Evolutionary conservation across 305 asterid species (phyloP), one percentile per base, ranked within the genome.

Genomic region (Ilex paraguariensis): DNA sequence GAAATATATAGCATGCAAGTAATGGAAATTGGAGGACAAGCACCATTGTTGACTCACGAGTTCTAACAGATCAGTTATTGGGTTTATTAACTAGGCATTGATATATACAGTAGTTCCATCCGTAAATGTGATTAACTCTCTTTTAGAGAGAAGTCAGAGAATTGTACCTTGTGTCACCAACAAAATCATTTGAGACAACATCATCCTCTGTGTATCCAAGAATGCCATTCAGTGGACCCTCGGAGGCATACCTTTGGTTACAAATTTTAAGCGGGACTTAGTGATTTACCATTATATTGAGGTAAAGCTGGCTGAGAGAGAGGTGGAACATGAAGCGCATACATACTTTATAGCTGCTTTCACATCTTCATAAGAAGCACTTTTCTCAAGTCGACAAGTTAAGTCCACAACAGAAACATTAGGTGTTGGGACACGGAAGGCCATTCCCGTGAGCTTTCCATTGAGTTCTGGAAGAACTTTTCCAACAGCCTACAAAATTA

Each of bases 361-460:
- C 67, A 93, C 97, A 76, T 93, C 99, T 31, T 90, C 99, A 70
- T 93, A 93, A 57, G 99, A 87, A 61, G 95, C 96, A 68, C 78
- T 73, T 79, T 87, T 93, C 61, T 82, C 95, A 69, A 93, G 88
- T 62, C 99, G 94, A 70, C 96, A 87, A 73, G 99, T 93, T 69
- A 93, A 72, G 79, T 93, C 99, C 59, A 93, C 99, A 63, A 93
- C 99, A 61, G 99, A 93, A 36, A 93, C 99, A 77, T 93, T 93
- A 63, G 99, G 89, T 14, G 97, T 93, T 10, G 99, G 99, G 30
- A 93, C 97, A 70, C 99, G 97, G 81, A 93, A 93, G 12, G 99
- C 99, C 99, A 93, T 93, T 61, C 99, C 98, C 33, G 98, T 92
- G 75, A 92, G 96, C 79, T 90, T 90, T 15, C 98, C 98, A 57